phyloP scores from a whole-genome alignment of 1,284 basidiomycete species.

The Ustilago nuda region DNA sequence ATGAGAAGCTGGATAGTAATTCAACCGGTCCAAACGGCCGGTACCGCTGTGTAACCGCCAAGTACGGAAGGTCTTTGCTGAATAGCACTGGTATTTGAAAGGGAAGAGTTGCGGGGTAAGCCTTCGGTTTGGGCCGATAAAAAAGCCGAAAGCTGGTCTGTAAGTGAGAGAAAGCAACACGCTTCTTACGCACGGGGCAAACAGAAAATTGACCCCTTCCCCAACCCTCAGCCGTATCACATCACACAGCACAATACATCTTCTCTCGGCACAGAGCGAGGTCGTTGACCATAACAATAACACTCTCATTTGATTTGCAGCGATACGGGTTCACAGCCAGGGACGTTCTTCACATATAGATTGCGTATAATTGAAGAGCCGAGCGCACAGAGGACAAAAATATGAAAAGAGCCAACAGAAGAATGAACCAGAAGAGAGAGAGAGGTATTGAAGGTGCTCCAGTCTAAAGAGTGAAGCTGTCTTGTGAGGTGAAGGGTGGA shows the following conservation, averaged over 20 bases:
- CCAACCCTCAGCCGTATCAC: not conserved
- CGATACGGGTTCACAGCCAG: not conserved
- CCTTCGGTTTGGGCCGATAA: not conserved
- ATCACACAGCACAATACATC: not conserved
- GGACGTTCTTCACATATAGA: constrained; percentile 14
- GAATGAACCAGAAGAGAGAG: constrained; percentile 2
- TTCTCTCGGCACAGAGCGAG: too few species aligned
- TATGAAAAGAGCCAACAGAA: not conserved
- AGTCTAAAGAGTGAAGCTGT: not conserved
- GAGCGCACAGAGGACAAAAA: constrained; percentile 1
- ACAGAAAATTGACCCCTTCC: not conserved
- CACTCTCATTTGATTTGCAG: too few species aligned
- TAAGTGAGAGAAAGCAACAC: too few species aligned
- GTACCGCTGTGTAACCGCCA: not conserved
- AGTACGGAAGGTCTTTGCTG: constrained; percentile 8
- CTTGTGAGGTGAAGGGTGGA: constrained; percentile 7
- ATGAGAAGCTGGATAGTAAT: constrained; percentile 7
- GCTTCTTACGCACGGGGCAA: constrained; percentile 7
- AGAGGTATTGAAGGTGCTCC: not conserved
- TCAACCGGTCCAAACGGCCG: constrained; percentile 12
- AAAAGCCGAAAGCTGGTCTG: constrained; percentile 3
- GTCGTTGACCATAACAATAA: too few species aligned
- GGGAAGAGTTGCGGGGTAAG: constrained; percentile 1
- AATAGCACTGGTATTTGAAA: not conserved
- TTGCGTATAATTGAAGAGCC: constrained; percentile 14